Conservation (phyloP, 2,329 filamentous ascomycete genomes). For the Mycosphaerelloides madeirae region DNA sequence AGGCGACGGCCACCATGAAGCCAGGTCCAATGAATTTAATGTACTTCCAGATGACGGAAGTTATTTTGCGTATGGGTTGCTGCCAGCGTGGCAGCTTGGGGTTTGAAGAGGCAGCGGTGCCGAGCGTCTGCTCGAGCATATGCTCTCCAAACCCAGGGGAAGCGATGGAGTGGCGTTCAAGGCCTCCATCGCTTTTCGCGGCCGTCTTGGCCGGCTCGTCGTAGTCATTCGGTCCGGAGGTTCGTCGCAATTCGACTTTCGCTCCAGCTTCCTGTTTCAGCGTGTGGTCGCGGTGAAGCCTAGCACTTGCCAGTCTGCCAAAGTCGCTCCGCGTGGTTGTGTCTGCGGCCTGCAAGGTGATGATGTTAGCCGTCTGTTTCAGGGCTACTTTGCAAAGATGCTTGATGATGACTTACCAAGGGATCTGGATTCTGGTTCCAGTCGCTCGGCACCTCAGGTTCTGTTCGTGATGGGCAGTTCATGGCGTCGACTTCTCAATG, state of each 20-base stretch:
- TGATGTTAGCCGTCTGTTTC: no score
- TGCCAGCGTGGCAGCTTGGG: conserved; percentile 18
- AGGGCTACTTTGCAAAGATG: no score
- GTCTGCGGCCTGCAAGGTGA: conserved; percentile 43
- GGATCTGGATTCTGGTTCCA: conserved; percentile 60
- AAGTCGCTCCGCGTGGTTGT: conserved; percentile 59
- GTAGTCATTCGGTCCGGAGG: conserved; percentile 11
- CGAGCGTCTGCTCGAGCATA: conserved; percentile 23
- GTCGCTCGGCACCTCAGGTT: conserved; percentile 49
- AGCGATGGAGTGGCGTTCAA: conserved; percentile 15
- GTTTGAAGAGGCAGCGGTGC: conserved; percentile 14
- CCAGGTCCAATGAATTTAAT: conserved; percentile 60
- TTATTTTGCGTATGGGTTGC: conserved; percentile 14
- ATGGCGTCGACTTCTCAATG: conserved; percentile 37
- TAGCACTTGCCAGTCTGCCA: conserved; percentile 56
- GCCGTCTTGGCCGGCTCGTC: conserved; percentile 8
- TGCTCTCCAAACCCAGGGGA: conserved; percentile 18
- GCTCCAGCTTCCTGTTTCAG: conserved; percentile 30
- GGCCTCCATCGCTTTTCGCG: conserved; percentile 14
- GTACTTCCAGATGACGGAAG: conserved; percentile 40
- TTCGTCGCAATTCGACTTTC: conserved; percentile 19
- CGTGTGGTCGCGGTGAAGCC: conserved; percentile 46
- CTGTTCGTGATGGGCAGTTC: conserved; percentile 62
- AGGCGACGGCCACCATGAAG: conserved; percentile 54
- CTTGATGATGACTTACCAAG: conserved; percentile 28